Conservation (phyloP, 176 grass and related monocot species). For the Musa beccarii region DNA sequence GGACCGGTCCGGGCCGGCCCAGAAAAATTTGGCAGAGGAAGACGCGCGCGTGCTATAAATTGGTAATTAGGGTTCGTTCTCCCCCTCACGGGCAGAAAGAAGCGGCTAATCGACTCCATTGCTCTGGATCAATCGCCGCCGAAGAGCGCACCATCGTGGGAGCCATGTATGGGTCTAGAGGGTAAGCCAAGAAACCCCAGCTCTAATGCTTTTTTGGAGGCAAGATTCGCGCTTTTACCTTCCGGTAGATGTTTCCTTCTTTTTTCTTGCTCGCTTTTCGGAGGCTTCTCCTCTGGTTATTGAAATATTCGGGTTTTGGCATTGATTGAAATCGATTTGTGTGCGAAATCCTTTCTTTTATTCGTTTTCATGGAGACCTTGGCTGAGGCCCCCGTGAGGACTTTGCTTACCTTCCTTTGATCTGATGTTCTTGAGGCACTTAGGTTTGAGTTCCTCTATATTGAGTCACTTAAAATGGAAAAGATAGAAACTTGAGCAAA, state of each 20-base stretch:
- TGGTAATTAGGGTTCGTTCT: neutral
- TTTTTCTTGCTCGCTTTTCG: neutral
- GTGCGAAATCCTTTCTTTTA: neutral
- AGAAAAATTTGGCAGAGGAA: neutral
- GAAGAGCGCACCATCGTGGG: neutral
- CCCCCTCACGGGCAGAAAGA: neutral
- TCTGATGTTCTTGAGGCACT: too few relatives aligned
- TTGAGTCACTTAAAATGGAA: too few relatives aligned
- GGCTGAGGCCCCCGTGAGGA: too few relatives aligned
- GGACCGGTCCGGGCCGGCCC: neutral
- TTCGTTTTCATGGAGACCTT: neutral
- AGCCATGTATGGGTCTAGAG: conserved; percentile 5
- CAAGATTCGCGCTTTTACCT: neutral
- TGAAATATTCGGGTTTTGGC: neutral
- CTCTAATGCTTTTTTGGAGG: neutral
- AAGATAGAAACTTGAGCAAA: too few relatives aligned
- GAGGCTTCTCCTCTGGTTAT: neutral
- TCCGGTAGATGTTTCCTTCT: neutral
- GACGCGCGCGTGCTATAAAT: neutral
- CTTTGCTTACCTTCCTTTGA: too few relatives aligned
- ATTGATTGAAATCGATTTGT: neutral
- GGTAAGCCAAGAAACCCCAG: neutral
- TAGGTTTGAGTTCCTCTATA: too few relatives aligned
- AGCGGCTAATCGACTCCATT: neutral
- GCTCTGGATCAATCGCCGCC: neutral